Percentiles rank a stretch among this genome's conserved stretches.
phyloP scores from a whole-genome alignment of 2,329 filamentous ascomycete species.

The Plenodomus lindquistii region DNA sequence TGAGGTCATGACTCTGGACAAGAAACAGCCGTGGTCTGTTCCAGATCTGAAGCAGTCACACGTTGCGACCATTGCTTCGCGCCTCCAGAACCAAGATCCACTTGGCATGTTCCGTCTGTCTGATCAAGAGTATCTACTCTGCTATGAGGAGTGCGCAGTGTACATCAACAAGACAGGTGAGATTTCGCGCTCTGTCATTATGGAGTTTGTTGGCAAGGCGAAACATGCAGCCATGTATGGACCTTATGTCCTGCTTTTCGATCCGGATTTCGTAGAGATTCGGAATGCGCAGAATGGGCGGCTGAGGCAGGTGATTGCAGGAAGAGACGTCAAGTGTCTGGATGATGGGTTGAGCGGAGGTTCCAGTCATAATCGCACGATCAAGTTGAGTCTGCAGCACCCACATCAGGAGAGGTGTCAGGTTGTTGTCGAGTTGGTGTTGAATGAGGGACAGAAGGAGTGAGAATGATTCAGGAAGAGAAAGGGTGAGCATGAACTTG shows the following conservation, averaged over 20 bases:
- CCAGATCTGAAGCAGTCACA: slow-evolving; percentile 80
- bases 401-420: slow-evolving; percentile 82
- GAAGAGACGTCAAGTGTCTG: slow-evolving; percentile 84
- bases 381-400: slow-evolving; percentile 96
- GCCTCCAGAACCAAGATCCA: slow-evolving; percentile 80
- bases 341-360: slow-evolving; percentile 64
- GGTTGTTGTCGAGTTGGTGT: slow-evolving; percentile 86
- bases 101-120: slow-evolving; percentile 95
- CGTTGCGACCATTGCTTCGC: slow-evolving; percentile 81
- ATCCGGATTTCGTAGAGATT: slow-evolving; percentile 95
- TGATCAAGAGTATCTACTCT: slow-evolving; percentile 78
- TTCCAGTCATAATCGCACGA: slow-evolving; percentile 63
- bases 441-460: slow-evolving; percentile 82
- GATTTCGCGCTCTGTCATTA: slow-evolving; percentile 88
- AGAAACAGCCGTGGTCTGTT: slow-evolving; percentile 93
- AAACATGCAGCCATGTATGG: slow-evolving; percentile 86
- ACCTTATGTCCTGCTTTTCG: slow-evolving; percentile 89
- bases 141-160: slow-evolving; percentile 94
- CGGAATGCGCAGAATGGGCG: slow-evolving; percentile 95
- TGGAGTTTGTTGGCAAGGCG: slow-evolving; percentile 98
- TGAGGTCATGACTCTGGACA: slow-evolving; percentile 94
- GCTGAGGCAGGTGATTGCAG: slow-evolving; percentile 89
- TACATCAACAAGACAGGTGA: slow-evolving; percentile 99
- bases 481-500: too few relatives aligned
- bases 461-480: slow-evolving; percentile 10